Percentiles rank a stretch among this genome's conserved stretches.
Conservation (phyloP, 306 rosid species). For the Lagenaria siceraria region DNA sequence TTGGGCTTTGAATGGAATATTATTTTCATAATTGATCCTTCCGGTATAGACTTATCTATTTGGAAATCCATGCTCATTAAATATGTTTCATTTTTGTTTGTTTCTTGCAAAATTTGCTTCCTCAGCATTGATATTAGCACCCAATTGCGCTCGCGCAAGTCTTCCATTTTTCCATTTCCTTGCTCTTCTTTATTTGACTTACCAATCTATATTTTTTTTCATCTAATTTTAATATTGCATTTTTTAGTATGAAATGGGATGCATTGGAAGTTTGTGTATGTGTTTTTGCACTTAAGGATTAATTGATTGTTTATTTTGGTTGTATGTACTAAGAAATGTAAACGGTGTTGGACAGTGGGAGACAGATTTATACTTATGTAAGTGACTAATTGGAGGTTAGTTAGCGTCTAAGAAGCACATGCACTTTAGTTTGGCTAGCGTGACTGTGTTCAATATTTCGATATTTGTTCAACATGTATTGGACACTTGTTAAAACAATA, state of each 20-base stretch:
- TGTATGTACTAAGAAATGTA: neutral
- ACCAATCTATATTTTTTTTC: neutral
- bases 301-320: neutral
- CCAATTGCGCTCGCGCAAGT: constrained; percentile 96
- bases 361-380: neutral
- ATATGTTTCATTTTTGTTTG: too few species aligned
- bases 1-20: too few species aligned
- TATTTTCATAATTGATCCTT: too few species aligned
- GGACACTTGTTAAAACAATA: too few species aligned
- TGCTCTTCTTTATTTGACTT: neutral
- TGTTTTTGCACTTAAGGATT: neutral
- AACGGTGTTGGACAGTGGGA: neutral
- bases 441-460: too few species aligned
- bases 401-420: too few species aligned
- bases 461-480: too few species aligned
- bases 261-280: neutral
- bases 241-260: neutral
- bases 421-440: too few species aligned
- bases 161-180: neutral
- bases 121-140: constrained; percentile 92
- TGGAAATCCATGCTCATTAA: too few species aligned
- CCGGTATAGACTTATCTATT: too few species aligned
- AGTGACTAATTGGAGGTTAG: too few species aligned
- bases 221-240: too few species aligned
- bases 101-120: constrained; percentile 11